phyloP scores from a whole-genome alignment of 495 filamentous ascomycete genomes.

The Geoglossum glabrum region DNA sequence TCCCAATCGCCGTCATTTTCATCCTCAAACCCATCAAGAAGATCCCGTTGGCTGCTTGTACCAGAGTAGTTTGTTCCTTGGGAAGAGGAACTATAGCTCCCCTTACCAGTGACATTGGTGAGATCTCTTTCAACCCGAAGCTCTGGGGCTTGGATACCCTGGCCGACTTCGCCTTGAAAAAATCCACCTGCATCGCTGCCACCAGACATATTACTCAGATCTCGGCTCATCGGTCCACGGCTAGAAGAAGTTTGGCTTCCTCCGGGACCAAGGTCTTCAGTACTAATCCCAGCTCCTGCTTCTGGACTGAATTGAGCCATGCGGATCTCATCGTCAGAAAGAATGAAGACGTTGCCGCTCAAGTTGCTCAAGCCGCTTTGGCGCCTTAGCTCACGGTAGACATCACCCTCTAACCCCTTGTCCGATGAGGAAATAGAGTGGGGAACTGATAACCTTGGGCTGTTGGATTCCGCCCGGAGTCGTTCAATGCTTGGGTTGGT shows the following conservation, averaged over 20 bases:
- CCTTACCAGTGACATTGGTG: constrained; percentile 5
- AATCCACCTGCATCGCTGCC: not conserved
- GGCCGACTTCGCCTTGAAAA: not conserved
- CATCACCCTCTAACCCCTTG: not conserved
- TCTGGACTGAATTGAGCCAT: not conserved
- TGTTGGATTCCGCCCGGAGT: not conserved
- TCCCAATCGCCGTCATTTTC: constrained; percentile 17
- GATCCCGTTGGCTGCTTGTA: not conserved
- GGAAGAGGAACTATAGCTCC: constrained; percentile 4
- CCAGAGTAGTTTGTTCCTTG: not conserved
- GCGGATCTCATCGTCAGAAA: not conserved
- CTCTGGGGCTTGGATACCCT: not conserved
- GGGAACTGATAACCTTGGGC: not conserved
- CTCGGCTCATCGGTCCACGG: not conserved
- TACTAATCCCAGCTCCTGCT: not conserved
- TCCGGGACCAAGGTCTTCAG: constrained; percentile 1
- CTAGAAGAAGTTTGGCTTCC: constrained; percentile 3
- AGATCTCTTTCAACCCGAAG: not conserved
- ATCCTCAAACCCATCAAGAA: constrained; percentile 3
- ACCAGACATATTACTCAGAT: not conserved
- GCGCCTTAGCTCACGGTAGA: not conserved
- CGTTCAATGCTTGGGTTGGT: not conserved
- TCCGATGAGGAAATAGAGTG: not conserved
- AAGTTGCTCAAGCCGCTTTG: constrained; percentile 7
- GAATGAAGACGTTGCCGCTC: constrained; percentile 3